A percentile compares a stretch with the other conserved stretches of the same genome.
Evolutionary conservation across 2,329 filamentous ascomycete genomes (phyloP).

Genomic region (Gaeumannomyces sp.): DNA sequence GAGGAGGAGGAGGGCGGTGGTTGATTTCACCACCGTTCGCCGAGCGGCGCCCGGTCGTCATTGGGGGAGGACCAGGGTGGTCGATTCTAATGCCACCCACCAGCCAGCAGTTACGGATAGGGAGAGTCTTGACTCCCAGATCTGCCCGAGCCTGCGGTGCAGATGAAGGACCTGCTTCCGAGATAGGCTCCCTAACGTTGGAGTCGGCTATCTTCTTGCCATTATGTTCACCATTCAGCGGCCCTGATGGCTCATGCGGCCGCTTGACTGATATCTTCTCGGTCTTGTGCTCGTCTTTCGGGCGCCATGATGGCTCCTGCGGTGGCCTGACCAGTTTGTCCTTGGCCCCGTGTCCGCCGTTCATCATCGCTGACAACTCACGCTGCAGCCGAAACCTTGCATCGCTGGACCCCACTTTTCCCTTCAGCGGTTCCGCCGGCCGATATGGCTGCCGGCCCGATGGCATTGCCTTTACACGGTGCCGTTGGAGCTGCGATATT

Average conservation of each 20-base stretch:
- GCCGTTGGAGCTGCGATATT: too few species aligned
- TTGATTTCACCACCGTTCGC: not conserved
- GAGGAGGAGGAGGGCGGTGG: not conserved
- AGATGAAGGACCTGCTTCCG: not conserved
- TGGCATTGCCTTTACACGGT: not conserved
- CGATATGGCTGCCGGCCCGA: too few species aligned
- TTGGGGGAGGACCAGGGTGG: not conserved
- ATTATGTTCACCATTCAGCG: not conserved
- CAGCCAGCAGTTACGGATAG: too few species aligned
- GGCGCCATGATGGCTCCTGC: not conserved
- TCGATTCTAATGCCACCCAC: not conserved
- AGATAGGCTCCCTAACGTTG: not conserved
- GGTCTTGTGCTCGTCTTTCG: not conserved
- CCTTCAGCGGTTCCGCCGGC: not conserved
- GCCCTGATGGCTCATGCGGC: not conserved
- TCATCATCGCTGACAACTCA: not conserved
- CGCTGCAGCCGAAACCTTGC: not conserved
- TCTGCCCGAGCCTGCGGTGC: not conserved
- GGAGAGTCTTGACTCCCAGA: not conserved
- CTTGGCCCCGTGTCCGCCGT: not conserved
- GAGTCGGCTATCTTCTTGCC: not conserved
- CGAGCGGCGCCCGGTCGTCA: not conserved
- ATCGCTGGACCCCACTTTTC: not conserved
- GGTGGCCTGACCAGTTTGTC: not conserved
- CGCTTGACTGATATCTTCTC: not conserved